Conservation (phyloP, 179 eudicot species). For the Nepenthes alata region DNA sequence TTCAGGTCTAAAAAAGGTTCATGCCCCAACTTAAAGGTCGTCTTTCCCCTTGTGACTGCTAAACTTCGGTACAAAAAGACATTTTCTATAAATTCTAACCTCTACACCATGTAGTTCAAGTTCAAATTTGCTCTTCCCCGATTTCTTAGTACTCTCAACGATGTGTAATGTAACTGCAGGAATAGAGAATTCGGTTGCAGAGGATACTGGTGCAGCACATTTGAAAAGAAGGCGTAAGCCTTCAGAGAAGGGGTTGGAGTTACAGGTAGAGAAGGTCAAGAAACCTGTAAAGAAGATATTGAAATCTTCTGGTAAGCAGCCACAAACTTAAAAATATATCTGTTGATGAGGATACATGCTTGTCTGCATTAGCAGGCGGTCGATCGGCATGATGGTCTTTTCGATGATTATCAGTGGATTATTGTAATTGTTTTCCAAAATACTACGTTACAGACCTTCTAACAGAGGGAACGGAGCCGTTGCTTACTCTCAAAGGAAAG, state of each 20-base stretch:
- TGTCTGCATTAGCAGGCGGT: slow-evolving; percentile 7
- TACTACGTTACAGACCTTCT: no score
- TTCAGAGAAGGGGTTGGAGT: slow-evolving; percentile 66
- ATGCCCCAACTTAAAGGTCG: no score
- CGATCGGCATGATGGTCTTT: slow-evolving; percentile 23
- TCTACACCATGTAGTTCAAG: no score
- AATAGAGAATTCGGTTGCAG: slow-evolving; percentile 54
- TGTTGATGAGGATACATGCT: slow-evolving; percentile 25
- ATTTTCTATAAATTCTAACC: no score
- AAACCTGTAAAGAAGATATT: slow-evolving; percentile 42
- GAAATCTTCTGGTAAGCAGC: slow-evolving; percentile 31
- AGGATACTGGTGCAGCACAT: slow-evolving; percentile 46
- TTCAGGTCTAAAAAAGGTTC: no score
- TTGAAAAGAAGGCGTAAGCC: slow-evolving; percentile 68
- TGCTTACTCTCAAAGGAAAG: no score
- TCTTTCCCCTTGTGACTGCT: no score
- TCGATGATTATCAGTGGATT: slow-evolving; percentile 29
- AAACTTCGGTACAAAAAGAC: no score
- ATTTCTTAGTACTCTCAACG: no score
- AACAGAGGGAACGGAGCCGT: no score
- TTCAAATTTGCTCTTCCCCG: no score
- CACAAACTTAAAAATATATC: slow-evolving; percentile 28
- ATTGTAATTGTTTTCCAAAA: no score
- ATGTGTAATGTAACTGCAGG: slow-evolving; percentile 20
- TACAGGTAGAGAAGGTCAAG: slow-evolving; percentile 55